Evolutionary conservation across 352 stramenopile species (phyloP).

Genomic region (Elongisporangium senticosum): DNA sequence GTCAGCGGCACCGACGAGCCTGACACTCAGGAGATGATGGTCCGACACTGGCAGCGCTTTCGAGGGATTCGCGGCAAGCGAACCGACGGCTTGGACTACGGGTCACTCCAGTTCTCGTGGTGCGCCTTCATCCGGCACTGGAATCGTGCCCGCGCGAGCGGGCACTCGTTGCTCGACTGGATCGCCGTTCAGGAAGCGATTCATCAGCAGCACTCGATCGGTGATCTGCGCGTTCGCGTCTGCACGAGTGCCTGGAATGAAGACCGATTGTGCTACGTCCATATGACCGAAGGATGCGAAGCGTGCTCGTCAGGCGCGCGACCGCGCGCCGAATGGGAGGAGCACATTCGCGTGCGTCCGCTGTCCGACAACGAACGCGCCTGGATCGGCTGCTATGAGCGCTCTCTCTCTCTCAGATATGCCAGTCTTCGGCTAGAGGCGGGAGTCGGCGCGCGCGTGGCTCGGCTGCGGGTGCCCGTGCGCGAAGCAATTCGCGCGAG

Average conservation of each 20-base stretch:
- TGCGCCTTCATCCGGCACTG: background rate
- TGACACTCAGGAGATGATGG: background rate
- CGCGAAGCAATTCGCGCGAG: no score
- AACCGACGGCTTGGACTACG: background rate
- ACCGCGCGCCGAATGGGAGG: conserved; percentile 1
- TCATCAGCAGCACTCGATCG: no score
- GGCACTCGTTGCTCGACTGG: background rate
- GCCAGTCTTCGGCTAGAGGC: background rate
- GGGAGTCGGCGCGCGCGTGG: no score
- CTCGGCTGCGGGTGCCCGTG: no score
- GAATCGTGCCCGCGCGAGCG: background rate
- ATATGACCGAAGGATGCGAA: background rate
- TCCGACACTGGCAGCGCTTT: background rate
- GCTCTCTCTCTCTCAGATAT: background rate
- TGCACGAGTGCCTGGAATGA: background rate
- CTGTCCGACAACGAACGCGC: background rate
- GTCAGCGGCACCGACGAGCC: background rate
- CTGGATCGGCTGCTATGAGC: background rate
- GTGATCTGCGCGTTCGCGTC: background rate
- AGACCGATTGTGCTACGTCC: background rate
- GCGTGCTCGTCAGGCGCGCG: background rate
- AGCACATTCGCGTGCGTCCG: background rate
- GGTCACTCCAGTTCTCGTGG: conserved; percentile 1
- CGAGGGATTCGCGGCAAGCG: conserved; percentile 2
- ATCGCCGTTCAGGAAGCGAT: background rate